These are phyloP conservation scores for Canavalia ensiformis DNA, from an alignment of 306 rosid genomes.

Conservation along the genomic window DNA sequence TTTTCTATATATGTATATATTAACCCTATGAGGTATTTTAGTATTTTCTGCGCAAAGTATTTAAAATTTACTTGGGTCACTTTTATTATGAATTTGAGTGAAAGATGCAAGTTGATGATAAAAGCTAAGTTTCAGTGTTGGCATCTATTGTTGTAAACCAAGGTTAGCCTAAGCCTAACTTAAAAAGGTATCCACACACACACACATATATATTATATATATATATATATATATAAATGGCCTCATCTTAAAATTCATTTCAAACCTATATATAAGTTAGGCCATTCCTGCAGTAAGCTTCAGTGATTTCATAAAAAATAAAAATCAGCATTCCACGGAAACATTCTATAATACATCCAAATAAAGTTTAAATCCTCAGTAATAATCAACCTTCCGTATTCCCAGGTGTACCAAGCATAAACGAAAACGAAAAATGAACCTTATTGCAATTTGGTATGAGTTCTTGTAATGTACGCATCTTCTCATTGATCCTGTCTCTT, in stretches of 20 bases:
- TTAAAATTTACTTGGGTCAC: not conserved
- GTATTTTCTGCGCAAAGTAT: no score
- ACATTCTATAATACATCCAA: not conserved
- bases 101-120: conserved; percentile 6
- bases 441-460: conserved; percentile 95
- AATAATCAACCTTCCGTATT: conserved; percentile 32
- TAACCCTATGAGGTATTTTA: no score
- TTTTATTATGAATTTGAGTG: conserved; percentile 6
- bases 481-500: conserved; percentile 89
- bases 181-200: no score
- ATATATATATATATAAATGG: not conserved
- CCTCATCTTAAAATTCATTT: not conserved
- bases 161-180: not conserved
- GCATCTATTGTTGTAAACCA: not conserved
- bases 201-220: no score
- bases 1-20: no score
- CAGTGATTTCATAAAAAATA: not conserved
- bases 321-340: not conserved
- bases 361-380: conserved; percentile 20
- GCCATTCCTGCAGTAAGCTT: not conserved
- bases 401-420: conserved; percentile 26
- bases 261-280: not conserved
- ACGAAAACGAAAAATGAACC: conserved; percentile 54
- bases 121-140: conserved; percentile 29
- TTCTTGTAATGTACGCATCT: conserved; percentile 91